Evolutionary conservation across 176 grass and related monocot species (phyloP).

Genomic region (Paspalum notatum): DNA sequence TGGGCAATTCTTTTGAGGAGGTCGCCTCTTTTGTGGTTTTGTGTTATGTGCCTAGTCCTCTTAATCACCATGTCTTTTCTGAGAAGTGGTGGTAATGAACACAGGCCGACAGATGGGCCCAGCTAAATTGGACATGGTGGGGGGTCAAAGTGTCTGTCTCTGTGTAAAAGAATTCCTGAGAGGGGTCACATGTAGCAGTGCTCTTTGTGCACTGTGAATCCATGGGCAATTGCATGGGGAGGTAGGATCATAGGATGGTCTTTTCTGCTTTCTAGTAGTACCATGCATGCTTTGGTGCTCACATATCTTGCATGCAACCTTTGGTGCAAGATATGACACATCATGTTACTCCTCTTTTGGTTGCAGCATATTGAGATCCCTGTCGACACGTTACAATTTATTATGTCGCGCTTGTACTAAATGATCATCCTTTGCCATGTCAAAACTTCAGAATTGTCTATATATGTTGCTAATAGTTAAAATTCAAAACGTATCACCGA

Average conservation of each 20-base stretch:
- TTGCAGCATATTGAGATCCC: not conserved
- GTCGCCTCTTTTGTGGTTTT: slow-evolving; percentile 38
- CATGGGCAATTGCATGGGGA: slow-evolving; percentile 21
- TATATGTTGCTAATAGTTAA: not conserved
- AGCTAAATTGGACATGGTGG: not conserved
- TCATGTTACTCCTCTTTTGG: slow-evolving; percentile 27
- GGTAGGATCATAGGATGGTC: slow-evolving; percentile 33
- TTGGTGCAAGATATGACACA: slow-evolving; percentile 35
- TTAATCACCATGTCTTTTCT: not conserved
- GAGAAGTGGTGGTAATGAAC: not conserved
- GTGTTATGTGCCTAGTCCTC: slow-evolving; percentile 17
- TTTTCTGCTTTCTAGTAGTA: slow-evolving; percentile 31
- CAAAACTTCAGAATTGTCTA: not conserved
- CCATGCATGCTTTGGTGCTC: slow-evolving; percentile 26
- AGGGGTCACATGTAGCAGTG: not conserved
- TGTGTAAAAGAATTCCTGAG: not conserved
- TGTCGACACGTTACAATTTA: not conserved
- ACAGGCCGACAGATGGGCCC: not conserved
- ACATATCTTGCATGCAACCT: slow-evolving; percentile 25
- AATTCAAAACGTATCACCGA: not conserved
- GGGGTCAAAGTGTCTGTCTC: not conserved
- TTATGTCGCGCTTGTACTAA: not conserved
- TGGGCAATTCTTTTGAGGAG: slow-evolving; percentile 52
- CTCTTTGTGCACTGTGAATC: not conserved
- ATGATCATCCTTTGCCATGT: slow-evolving; percentile 3